phyloP scores from a whole-genome alignment of 192 early-diverging fungal genomes.

The Pecoramyces ruminantium region DNA sequence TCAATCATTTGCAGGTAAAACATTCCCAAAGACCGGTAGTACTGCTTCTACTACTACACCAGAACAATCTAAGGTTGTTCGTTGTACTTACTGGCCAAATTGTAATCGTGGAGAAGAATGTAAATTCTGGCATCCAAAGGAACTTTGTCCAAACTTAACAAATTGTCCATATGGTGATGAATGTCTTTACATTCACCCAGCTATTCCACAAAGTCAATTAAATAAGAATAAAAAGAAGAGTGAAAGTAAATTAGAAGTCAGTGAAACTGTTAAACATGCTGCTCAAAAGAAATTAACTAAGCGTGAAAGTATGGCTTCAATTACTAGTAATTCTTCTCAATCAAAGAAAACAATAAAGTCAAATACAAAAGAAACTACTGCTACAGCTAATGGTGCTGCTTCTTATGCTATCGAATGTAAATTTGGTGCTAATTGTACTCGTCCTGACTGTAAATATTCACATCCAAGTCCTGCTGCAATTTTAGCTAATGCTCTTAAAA shows the following conservation, averaged over 20 bases:
- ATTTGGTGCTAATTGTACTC: conserved; percentile 13
- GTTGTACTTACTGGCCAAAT: conserved; percentile 2
- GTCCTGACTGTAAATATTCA: conserved; percentile 11
- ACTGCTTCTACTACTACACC: neutral
- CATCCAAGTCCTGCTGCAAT: conserved; percentile 20
- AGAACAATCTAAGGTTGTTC: neutral
- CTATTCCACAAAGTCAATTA: neutral
- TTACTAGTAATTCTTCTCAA: neutral
- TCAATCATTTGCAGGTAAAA: neutral
- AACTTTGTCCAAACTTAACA: conserved; percentile 1
- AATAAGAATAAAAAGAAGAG: neutral
- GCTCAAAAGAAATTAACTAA: neutral
- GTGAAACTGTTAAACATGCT: neutral
- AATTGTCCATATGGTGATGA: conserved; percentile 2
- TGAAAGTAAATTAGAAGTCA: neutral
- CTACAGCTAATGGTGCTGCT: neutral
- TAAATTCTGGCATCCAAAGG: conserved; percentile 4
- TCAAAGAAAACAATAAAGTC: neutral
- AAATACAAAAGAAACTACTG: neutral
- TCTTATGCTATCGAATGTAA: conserved; percentile 4
- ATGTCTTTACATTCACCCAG: conserved; percentile 1
- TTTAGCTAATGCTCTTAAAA: neutral
- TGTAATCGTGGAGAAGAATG: conserved; percentile 1
- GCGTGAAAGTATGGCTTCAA: neutral
- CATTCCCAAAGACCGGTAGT: neutral